Conservation (phyloP, 768 basidiomycete genomes). For the Rhodotorula sphaerocarpa region DNA sequence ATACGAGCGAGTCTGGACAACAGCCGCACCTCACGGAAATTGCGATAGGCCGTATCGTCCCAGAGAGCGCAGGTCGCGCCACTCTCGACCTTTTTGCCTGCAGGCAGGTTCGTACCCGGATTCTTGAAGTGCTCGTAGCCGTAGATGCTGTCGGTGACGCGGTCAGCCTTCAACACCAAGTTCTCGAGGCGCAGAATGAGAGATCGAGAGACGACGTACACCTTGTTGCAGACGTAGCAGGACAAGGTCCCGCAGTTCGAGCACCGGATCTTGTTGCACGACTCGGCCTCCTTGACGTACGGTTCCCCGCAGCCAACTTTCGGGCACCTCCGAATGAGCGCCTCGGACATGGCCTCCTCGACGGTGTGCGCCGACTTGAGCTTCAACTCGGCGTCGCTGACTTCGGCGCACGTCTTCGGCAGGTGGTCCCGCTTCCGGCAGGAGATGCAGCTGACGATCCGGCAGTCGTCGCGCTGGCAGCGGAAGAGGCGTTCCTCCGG, state of each 20-base stretch:
- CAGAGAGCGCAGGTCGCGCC: conserved; percentile 15
- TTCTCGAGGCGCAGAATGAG: no score
- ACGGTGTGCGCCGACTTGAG: conserved; percentile 43
- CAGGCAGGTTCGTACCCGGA: neutral
- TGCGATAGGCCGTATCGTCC: conserved; percentile 26
- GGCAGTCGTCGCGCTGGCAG: conserved; percentile 34
- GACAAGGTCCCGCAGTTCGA: conserved; percentile 39
- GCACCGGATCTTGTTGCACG: conserved; percentile 38
- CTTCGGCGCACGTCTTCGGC: conserved; percentile 44
- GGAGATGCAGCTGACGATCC: conserved; percentile 24
- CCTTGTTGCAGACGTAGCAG: conserved; percentile 41
- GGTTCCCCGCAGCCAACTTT: conserved; percentile 41
- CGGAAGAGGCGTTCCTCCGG: conserved; percentile 33
- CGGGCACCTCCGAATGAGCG: conserved; percentile 43
- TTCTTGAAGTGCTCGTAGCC: conserved; percentile 8
- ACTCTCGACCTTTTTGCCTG: neutral
- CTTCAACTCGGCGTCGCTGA: conserved; percentile 41
- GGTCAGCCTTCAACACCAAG: no score
- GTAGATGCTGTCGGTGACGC: no score
- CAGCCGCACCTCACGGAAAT: conserved; percentile 12
- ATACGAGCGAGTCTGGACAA: no score
- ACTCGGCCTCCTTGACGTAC: conserved; percentile 40
- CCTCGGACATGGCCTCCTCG: conserved; percentile 46
- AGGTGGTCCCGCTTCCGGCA: conserved; percentile 43
- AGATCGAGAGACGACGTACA: conserved; percentile 16